Evolutionary conservation across 148 eudicot species (phyloP).

Genomic region (Vaccinium vitisidaea): DNA sequence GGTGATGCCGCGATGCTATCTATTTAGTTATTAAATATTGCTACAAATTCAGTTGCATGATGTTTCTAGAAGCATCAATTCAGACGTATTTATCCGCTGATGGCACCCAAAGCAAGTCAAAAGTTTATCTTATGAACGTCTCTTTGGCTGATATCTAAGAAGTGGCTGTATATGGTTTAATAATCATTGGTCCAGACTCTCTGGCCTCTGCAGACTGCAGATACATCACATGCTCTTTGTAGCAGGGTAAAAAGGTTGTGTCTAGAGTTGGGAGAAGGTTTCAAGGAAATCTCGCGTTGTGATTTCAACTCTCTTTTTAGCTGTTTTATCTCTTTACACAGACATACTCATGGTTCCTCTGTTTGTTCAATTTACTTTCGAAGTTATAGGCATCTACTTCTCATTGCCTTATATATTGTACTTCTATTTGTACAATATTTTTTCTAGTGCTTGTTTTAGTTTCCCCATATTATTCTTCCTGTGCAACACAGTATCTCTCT

Average conservation of each 20-base stretch:
- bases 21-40: neutral
- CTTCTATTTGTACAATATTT: neutral
- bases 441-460: neutral
- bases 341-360: neutral
- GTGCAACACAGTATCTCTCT: neutral
- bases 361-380: neutral
- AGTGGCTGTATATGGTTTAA: neutral
- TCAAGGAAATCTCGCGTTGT: neutral
- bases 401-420: neutral
- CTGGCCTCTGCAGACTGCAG: neutral
- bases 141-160: neutral
- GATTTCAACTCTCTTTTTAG: neutral
- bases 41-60: neutral
- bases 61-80: neutral
- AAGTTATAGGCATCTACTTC: neutral
- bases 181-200: neutral
- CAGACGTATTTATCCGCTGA: neutral
- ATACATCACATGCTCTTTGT: neutral
- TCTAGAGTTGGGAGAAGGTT: neutral
- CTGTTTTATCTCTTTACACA: neutral
- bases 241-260: neutral
- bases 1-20: neutral
- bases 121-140: neutral
- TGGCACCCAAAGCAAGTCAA: neutral
- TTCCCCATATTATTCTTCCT: neutral